A percentile compares a stretch with the other conserved stretches of the same genome.
Evolutionary conservation across 2,329 filamentous ascomycete genomes (phyloP).

Genomic region (Exophiala xenobiotica): DNA sequence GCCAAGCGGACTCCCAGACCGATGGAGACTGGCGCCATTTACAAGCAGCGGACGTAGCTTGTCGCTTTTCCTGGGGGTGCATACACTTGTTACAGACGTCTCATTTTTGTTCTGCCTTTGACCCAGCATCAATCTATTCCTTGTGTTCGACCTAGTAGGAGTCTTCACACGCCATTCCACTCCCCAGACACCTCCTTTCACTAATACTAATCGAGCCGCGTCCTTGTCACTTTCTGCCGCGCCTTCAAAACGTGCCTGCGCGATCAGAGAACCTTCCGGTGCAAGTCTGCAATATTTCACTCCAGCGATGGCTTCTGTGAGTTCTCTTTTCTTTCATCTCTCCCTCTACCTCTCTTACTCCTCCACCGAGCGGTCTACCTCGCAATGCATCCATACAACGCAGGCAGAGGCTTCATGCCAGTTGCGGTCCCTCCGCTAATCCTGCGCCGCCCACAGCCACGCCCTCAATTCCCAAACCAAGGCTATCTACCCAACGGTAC

Average conservation of each 20-base stretch:
- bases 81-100: slow-evolving; percentile 5
- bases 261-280: slow-evolving; percentile 7
- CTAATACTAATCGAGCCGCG: slow-evolving; percentile 15
- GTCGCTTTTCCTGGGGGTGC: slow-evolving; percentile 7
- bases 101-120: slow-evolving; percentile 11
- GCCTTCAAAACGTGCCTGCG: slow-evolving; percentile 12
- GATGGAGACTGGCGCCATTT: not conserved
- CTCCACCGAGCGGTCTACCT: slow-evolving; percentile 28
- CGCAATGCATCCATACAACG: slow-evolving; percentile 36
- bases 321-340: slow-evolving; percentile 37
- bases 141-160: not conserved
- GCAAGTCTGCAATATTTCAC: slow-evolving; percentile 4
- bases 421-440: slow-evolving; percentile 24
- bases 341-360: slow-evolving; percentile 23
- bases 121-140: slow-evolving; percentile 2
- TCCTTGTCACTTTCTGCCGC: slow-evolving; percentile 6
- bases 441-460: slow-evolving; percentile 25
- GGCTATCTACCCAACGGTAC: slow-evolving; percentile 48
- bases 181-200: not conserved
- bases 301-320: slow-evolving; percentile 50
- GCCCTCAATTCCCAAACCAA: slow-evolving; percentile 31
- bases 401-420: slow-evolving; percentile 27
- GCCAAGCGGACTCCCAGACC: not conserved
- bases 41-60: slow-evolving; percentile 2
- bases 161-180: not conserved